These are phyloP conservation scores for Rhododendron simsii DNA, from an alignment of 148 eudicot genomes.

Conservation along the genomic window DNA sequence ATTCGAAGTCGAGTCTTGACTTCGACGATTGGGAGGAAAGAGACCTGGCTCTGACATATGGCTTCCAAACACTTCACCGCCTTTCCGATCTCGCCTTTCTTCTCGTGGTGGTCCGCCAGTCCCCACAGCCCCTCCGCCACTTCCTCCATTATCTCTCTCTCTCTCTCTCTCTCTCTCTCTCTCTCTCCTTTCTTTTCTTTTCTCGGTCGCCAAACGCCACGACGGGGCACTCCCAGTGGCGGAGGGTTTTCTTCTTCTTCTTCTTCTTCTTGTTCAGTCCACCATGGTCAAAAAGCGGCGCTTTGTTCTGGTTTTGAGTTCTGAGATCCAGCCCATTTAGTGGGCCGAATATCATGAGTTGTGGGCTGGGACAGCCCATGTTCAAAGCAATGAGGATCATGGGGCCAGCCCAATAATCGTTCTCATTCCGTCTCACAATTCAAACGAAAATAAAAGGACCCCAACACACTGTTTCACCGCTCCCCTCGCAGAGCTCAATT, in stretches of 20 bases:
- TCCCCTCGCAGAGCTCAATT: no score
- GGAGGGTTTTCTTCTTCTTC: neutral
- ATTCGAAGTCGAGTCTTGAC: slow-evolving; percentile 88
- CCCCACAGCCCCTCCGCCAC: slow-evolving; percentile 93
- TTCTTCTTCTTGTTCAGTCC: neutral
- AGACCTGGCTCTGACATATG: slow-evolving; percentile 74
- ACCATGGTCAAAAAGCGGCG: neutral
- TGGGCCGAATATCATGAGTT: neutral
- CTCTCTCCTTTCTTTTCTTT: neutral
- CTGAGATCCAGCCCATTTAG: neutral
- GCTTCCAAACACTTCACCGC: slow-evolving; percentile 85
- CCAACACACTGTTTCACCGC: no score
- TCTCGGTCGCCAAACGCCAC: neutral
- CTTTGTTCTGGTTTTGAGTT: neutral
- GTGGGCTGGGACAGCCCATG: neutral
- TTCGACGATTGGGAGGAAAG: slow-evolving; percentile 78
- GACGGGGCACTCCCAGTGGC: neutral
- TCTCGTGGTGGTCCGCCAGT: slow-evolving; percentile 73
- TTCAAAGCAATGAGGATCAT: neutral
- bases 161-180: neutral
- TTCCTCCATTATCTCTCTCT: slow-evolving; percentile 47
- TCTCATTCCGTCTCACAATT: neutral
- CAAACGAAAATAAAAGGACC: no score
- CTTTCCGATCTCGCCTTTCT: slow-evolving; percentile 54
- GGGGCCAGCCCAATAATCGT: neutral